Conservation (phyloP, 345 rosid species). For the Capsella bursapastoris region DNA sequence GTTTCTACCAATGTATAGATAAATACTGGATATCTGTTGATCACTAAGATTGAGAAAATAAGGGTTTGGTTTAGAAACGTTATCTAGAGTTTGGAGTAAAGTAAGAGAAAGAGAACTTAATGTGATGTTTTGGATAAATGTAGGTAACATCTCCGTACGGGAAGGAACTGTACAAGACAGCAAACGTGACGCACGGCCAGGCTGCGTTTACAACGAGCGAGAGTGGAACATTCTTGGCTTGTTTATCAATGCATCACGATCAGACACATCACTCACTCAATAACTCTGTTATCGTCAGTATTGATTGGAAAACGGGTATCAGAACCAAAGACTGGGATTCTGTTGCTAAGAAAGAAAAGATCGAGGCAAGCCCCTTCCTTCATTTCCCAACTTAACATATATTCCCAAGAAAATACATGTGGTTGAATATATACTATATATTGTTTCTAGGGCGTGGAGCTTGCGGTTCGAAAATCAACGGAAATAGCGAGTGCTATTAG, state of each 20-base stretch:
- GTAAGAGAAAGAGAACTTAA: slow-evolving; percentile 1
- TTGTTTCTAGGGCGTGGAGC: slow-evolving; percentile 43
- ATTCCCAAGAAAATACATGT: neutral
- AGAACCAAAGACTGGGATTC: slow-evolving; percentile 35
- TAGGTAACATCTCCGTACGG: slow-evolving; percentile 87
- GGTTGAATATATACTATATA: neutral
- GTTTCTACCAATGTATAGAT: neutral
- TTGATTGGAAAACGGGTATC: slow-evolving; percentile 43
- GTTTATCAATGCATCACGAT: slow-evolving; percentile 45
- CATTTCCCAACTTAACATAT: neutral
- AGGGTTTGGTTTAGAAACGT: slow-evolving; percentile 3
- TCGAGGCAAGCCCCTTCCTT: slow-evolving; percentile 29
- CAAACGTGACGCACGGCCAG: slow-evolving; percentile 66
- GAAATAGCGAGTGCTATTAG: slow-evolving; percentile 11
- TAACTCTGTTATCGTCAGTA: slow-evolving; percentile 18
- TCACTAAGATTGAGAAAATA: neutral
- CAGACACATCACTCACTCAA: slow-evolving; percentile 38
- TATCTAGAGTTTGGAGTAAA: neutral
- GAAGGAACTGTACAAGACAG: slow-evolving; percentile 64
- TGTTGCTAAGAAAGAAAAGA: slow-evolving; percentile 43
- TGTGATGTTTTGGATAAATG: slow-evolving; percentile 19
- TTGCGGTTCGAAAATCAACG: slow-evolving; percentile 24
- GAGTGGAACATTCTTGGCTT: slow-evolving; percentile 75
- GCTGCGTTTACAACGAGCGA: slow-evolving; percentile 80
- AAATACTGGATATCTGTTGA: neutral